Percentiles rank a stretch among this genome's conserved stretches.
Evolutionary conservation across 2,329 filamentous ascomycete species (phyloP).

Genomic region (Thelonectria discophora): DNA sequence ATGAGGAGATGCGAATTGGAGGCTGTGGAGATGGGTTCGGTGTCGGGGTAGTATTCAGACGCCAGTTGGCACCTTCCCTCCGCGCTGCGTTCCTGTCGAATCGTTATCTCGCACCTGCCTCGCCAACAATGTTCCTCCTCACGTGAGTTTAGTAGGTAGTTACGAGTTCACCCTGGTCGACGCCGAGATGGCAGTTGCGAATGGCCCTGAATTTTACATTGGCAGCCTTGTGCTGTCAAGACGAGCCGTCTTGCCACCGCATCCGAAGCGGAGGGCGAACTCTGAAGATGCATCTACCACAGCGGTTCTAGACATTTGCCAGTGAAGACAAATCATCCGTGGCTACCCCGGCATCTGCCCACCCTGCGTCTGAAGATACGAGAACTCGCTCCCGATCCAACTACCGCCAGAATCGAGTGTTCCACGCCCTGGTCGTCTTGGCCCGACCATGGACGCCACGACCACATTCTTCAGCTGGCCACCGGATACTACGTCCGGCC

Average conservation of each 20-base stretch:
- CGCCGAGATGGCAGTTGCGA: background rate
- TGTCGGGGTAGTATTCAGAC: background rate
- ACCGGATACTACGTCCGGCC: background rate
- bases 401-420: conserved; percentile 3
- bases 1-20: background rate
- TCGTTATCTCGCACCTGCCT: background rate
- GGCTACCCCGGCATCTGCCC: background rate
- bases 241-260: background rate
- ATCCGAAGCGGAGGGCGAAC: background rate
- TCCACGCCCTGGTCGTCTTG: background rate
- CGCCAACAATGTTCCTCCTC: background rate
- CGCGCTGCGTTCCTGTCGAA: background rate
- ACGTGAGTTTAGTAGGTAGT: too few relatives aligned
- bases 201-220: background rate
- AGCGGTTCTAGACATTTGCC: background rate
- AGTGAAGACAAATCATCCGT: background rate
- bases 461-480: conserved; percentile 1
- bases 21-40: background rate
- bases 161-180: background rate
- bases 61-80: background rate
- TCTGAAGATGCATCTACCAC: background rate
- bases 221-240: background rate
- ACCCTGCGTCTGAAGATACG: background rate
- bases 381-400: conserved; percentile 14
- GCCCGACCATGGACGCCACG: conserved; percentile 3